Conservation (phyloP, 331 rosid genomes). For the Rhamnella rubrinervis region DNA sequence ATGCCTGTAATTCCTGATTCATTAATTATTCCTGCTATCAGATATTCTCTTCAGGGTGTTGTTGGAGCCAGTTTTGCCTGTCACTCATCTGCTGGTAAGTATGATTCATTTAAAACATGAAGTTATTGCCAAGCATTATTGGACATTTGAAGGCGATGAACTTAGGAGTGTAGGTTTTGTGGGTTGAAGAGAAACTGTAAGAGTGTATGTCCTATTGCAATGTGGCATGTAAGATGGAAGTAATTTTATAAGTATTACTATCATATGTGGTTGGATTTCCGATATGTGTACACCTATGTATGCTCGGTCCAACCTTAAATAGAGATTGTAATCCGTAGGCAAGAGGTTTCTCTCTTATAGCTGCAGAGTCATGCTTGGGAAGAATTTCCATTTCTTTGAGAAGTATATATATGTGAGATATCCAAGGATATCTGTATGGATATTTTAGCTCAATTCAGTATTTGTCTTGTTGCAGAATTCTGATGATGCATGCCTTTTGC, state of each 20-base stretch:
- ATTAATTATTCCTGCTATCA: slow-evolving; percentile 45
- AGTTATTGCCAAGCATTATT: slow-evolving; percentile 14
- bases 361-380: neutral
- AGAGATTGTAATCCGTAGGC: neutral
- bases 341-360: neutral
- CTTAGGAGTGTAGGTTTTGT: too few species aligned
- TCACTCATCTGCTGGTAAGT: slow-evolving; percentile 68
- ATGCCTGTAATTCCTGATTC: slow-evolving; percentile 31
- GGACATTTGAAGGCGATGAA: slow-evolving; percentile 5
- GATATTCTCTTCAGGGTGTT: slow-evolving; percentile 72
- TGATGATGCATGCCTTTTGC: slow-evolving; percentile 48
- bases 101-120: slow-evolving; percentile 25
- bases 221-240: too few species aligned
- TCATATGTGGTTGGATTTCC: neutral
- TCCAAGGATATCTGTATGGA: neutral
- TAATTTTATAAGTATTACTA: too few species aligned
- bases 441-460: slow-evolving; percentile 7
- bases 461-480: slow-evolving; percentile 47
- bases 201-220: too few species aligned
- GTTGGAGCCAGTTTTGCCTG: slow-evolving; percentile 74
- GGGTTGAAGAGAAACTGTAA: too few species aligned
- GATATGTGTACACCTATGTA: neutral
- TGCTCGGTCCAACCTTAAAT: neutral
- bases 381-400: slow-evolving; percentile 16
- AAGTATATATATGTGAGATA: neutral